Evolutionary conservation across 306 rosid genomes (phyloP), one percentile per base, ranked within the genome.

Genomic region (Corylus heterophylla): DNA sequence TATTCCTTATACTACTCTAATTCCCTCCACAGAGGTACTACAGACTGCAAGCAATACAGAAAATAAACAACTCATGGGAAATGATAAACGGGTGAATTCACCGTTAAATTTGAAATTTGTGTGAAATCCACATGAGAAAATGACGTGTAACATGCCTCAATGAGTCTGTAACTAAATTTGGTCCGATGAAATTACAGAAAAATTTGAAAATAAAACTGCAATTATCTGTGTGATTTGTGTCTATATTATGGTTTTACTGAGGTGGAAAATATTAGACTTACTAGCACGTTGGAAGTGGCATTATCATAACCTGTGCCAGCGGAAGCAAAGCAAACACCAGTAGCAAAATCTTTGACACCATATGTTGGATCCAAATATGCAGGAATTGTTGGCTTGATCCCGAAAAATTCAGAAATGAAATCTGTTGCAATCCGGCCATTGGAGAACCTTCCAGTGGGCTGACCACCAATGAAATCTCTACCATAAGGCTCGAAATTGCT

Each of bases 271-370:
- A 47, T 73, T 7, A 13, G 67, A 88, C 94, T 88, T 73, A 90
- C 89, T 6, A 88, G 85, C 44, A 90, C 80, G 61, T 77, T 76
- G 18, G 94, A 86, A 76, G 90, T 90, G 54, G 86, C 83, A 76
- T 84, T 88, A 25, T 88, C 92, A 69, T 82, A 90, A 70, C 94
- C 94, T 68, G 89, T 86, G 56, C 94, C 94, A 3, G 94, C 94
- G 6, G 90, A 90, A 70, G 94, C 89, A 75, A 90, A 90, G 84
- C 84, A 90, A 63, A 90, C 94, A 12, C 90, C 92, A 8, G 85
- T 79, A 2, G 85, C 88, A 37, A 86, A 90, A 68, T 90, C 80
- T 37, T 75, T 63, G 54, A 90, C 83, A 54, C 56, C 61, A 73
- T 25, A 81, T 13, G 49, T 10, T 5, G 90, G 90, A 85, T 90